Evolutionary conservation across 148 eudicot species (phyloP), one percentile per base, ranked within the genome.

Genomic region (Camellia sinensis): DNA sequence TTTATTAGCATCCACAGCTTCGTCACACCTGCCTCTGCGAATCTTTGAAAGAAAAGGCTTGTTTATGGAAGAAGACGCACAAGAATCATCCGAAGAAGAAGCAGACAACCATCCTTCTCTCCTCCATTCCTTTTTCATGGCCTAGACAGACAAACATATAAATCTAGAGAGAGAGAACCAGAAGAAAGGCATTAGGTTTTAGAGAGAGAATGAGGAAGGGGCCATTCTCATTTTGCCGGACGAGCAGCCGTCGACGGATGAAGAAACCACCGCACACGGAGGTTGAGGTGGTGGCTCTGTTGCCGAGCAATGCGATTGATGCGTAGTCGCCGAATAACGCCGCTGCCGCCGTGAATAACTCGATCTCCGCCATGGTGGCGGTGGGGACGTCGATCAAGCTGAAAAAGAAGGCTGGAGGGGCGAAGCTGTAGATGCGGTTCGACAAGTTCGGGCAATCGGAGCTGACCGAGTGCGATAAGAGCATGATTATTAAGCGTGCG

Each of bases 361-460:
- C 82, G 67, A 44, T 79, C 11, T 71, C 85, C 48, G 80, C 81
- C 48, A 74, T 71, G 83, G 79, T 17, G 9, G 79, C 78, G 21
- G 75, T 67, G 74, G 79, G 43, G 64, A 56, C 84, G 83, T 29
- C 79, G 67, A 84, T 78, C 67, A 84, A 76, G 59, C 84, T 85
- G 80, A 92, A 92, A 92, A 96, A 94, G 89, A 87, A 88, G 87
- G 89, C 89, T 0, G 91, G 83, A 1, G 61, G 52, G 7, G 95
- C 91, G 64, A 84, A 97, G 89, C 82, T 96, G 69, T 94, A 98
- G 99, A 92, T 96, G 97, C 84, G 89, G 79, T 85, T 96, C 53
- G 97, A 94, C 74, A 83, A 86, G 63, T 68, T 41, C 21, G 99
- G 97, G 4, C 88, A 90, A 54, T 88, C 97, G 62, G 99, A 96